A percentile compares a stretch with the other conserved stretches of the same genome.
Conservation (phyloP, 1,284 basidiomycete species). For the Taiwanofungus camphoratus region DNA sequence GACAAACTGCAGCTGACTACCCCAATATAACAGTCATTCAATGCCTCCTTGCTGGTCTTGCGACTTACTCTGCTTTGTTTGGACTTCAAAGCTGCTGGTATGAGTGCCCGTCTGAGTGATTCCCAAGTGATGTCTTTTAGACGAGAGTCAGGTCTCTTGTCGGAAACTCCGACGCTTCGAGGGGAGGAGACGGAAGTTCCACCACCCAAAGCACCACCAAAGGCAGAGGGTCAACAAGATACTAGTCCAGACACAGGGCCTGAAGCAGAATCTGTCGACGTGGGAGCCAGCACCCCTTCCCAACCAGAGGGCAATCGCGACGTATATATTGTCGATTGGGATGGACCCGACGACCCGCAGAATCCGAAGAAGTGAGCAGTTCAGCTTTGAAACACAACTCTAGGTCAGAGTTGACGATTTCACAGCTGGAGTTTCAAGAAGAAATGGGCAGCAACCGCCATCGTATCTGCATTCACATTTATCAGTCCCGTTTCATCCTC, state of each 20-base stretch:
- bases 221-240: not conserved
- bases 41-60: not conserved
- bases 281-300: not conserved
- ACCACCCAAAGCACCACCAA: not conserved
- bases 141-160: constrained; percentile 4
- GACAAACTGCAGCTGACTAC: no score
- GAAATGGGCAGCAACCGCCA: constrained; percentile 58
- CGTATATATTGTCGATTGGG: constrained; percentile 46
- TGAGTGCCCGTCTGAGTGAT: not conserved
- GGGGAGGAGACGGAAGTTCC: constrained; percentile 2
- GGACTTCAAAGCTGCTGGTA: not conserved
- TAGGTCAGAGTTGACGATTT: no score
- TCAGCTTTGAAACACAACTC: no score
- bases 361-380: constrained; percentile 64
- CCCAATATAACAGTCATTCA: no score
- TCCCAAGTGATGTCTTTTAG: constrained; percentile 1
- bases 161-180: constrained; percentile 6
- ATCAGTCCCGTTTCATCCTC: constrained; percentile 63
- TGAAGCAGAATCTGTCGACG: not conserved
- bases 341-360: constrained; percentile 51
- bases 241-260: not conserved
- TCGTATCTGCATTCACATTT: constrained; percentile 62
- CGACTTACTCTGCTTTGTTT: not conserved
- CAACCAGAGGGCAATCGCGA: constrained; percentile 3
- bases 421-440: constrained; percentile 52